Base-by-base conservation (phyloP, 2,329 filamentous ascomycete species). In the Penicillium frequentans region DNA sequence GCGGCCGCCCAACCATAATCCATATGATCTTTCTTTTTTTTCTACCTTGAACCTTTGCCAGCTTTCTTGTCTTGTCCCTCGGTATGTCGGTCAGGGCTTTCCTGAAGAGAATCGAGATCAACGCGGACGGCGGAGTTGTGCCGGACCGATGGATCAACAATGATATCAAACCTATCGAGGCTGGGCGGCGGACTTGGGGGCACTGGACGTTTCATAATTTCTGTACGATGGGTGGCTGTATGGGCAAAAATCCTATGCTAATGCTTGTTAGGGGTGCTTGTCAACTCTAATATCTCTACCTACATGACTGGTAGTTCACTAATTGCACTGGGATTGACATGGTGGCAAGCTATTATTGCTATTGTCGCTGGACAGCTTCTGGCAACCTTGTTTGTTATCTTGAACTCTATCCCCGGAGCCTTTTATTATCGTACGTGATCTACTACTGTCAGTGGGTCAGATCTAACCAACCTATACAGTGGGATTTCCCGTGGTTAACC, bases 111-210 rank as follows among this genome's bases (percentile, higher is more conserved):
- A 14, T 56, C 19, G 27, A 46, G 23, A 29, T 56, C 16, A 29
- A 44, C 6, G 35, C 19, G 16, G 54, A 56, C 21, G 49, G 43
- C 3, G 54, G 54, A 9, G 24, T 35, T 9, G 13, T 48, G 10
- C 54, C 52, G 27, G 47, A 70, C 55, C 64, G 65, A 61, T 76
- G 72, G 73, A 70, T 71, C 49, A 83, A 83, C 63, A 75, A 82
- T 59, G 81, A 83, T 62, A 79, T 82, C 55, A 77, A 79, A 3
- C 81, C 80, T 10, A 75, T 81, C 27, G 78, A 79, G 56, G 64
- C 71, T 1, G 72, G 63, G 44, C 70, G 77, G 44, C 70, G 77
- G 16, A 81, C 76, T 5, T 82, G 77, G 78, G 73, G 68, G 4
- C 74, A 73, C 26, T 64, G 73, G 56, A 75, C 76, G 3, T 81